phyloP scores from a whole-genome alignment of 495 filamentous ascomycete genomes.

The Hypoxylon crocopeplum region DNA sequence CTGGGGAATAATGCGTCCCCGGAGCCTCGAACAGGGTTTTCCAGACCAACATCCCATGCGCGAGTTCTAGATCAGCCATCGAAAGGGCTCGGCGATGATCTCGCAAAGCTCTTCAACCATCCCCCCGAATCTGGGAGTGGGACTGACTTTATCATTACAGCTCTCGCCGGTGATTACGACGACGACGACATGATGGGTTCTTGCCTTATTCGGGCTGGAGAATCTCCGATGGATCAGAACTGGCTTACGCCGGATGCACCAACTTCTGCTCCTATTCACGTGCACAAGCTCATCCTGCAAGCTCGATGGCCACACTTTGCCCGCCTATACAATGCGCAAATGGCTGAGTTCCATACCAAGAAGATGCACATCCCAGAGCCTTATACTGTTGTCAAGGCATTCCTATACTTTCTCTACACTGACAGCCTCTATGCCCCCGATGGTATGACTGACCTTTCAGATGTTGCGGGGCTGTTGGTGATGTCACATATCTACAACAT shows the following conservation, averaged over 20 bases:
- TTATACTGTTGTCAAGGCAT: conserved; percentile 91
- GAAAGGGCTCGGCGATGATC: conserved; percentile 78
- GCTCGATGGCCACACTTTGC: conserved; percentile 97
- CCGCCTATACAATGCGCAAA: conserved; percentile 86
- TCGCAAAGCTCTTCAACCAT: conserved; percentile 84
- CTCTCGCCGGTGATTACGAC: conserved; percentile 67
- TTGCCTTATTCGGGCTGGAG: conserved; percentile 48
- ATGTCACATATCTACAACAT: conserved; percentile 99
- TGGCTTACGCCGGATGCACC: conserved; percentile 67
- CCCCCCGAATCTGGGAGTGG: conserved; percentile 78
- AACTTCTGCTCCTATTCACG: conserved; percentile 88
- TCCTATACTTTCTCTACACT: conserved; percentile 95
- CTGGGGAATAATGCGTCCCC: conserved; percentile 76
- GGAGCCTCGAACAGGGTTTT: conserved; percentile 64
- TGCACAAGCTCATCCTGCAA: conserved; percentile 90
- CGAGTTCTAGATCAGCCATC: conserved; percentile 55
- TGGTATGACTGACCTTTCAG: conserved; percentile 69
- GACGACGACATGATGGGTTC: conserved; percentile 67
- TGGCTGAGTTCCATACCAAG: conserved; percentile 95
- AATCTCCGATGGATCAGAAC: conserved; percentile 56
- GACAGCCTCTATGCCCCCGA: conserved; percentile 78
- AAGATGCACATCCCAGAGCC: conserved; percentile 98
- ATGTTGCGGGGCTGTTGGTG: conserved; percentile 94
- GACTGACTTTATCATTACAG: conserved; percentile 86
- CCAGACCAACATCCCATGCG: conserved; percentile 53